phyloP scores from a whole-genome alignment of 148 eudicot genomes.

The Gaultheria prostrata region DNA sequence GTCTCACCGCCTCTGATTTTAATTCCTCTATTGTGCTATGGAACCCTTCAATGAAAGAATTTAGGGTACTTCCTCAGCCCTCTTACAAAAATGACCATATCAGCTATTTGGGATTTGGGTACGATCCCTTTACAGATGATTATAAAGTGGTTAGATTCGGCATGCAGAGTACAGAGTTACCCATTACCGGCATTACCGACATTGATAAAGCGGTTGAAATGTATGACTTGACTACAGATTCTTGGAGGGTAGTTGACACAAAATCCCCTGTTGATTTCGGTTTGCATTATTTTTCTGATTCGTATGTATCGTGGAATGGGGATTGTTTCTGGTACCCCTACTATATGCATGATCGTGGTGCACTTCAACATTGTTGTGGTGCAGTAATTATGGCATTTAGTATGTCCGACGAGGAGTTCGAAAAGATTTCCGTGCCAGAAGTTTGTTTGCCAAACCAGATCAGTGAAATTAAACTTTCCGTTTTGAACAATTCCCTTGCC shows the following conservation, averaged over 20 bases:
- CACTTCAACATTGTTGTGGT: too few relatives aligned
- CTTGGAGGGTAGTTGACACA: background rate
- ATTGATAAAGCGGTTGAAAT: background rate
- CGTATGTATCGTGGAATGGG: background rate
- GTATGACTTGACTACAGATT: background rate
- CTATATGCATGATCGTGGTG: background rate
- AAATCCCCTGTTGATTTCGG: background rate
- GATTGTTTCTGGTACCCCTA: background rate
- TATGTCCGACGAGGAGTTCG: background rate
- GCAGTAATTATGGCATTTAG: background rate
- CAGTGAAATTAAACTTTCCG: background rate
- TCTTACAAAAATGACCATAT: background rate
- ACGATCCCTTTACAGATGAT: background rate
- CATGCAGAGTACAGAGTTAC: fast-evolving
- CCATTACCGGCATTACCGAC: too few relatives aligned
- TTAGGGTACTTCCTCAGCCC: background rate
- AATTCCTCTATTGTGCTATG: background rate
- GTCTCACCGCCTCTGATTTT: background rate
- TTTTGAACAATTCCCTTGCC: background rate
- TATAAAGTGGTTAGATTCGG: background rate
- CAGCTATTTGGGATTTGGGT: background rate
- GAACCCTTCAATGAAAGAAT: background rate
- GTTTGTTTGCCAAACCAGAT: background rate
- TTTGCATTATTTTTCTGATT: background rate
- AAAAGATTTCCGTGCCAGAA: background rate